Conservation (phyloP, 768 basidiomycete species). For the Coprinopsis strossmayeri region DNA sequence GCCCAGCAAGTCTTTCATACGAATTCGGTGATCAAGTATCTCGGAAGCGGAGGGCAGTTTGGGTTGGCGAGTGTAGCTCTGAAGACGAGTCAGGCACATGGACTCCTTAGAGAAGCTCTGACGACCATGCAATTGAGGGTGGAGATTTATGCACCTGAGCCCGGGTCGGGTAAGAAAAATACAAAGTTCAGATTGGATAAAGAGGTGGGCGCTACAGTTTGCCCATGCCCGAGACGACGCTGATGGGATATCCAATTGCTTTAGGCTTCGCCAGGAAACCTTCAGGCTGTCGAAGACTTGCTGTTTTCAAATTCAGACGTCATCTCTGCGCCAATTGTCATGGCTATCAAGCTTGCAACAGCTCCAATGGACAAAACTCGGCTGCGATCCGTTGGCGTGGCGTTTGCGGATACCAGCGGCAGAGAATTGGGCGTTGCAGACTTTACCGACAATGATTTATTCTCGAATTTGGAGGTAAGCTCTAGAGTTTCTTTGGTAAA, state of each 20-base stretch:
- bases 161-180: conserved; percentile 68
- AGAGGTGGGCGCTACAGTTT: conserved; percentile 43
- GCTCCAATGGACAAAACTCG: conserved; percentile 37
- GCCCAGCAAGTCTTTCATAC: conserved; percentile 82
- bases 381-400: conserved; percentile 72
- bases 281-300: conserved; percentile 71
- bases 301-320: conserved; percentile 81
- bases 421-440: conserved; percentile 86
- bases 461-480: conserved; percentile 87
- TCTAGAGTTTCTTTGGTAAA: neutral
- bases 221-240: neutral
- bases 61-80: conserved; percentile 76
- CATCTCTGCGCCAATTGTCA: conserved; percentile 76
- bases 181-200: conserved; percentile 75
- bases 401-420: conserved; percentile 86
- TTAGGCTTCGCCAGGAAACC: conserved; percentile 59
- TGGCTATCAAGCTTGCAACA: conserved; percentile 76
- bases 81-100: conserved; percentile 69
- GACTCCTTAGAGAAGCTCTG: conserved; percentile 81
- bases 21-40: conserved; percentile 87
- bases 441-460: conserved; percentile 91
- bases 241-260: neutral
- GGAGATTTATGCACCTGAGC: conserved; percentile 82
- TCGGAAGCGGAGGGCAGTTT: conserved; percentile 60
- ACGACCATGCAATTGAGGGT: conserved; percentile 86